Conservation (phyloP, 108 stramenopile species). For the Nitzschia palea region DNA sequence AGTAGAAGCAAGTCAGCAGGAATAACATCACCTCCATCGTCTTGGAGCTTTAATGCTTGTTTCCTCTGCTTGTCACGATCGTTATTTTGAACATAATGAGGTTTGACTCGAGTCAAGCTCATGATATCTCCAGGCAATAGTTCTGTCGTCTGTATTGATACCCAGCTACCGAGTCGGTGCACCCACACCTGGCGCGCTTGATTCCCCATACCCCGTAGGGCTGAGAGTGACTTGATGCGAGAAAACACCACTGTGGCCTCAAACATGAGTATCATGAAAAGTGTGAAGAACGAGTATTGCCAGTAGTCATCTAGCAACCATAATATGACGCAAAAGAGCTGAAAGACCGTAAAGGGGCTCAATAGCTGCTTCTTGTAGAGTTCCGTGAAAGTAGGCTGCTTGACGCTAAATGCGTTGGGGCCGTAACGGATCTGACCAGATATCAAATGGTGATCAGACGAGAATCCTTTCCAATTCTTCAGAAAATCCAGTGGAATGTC, state of each 20-base stretch:
- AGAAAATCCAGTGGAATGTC: slow-evolving; percentile 72
- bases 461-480: slow-evolving; percentile 74
- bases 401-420: slow-evolving; percentile 82
- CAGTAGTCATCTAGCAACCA: slow-evolving; percentile 98
- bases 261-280: slow-evolving; percentile 93
- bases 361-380: slow-evolving; percentile 94
- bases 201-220: slow-evolving; percentile 83
- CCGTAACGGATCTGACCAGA: slow-evolving; percentile 87
- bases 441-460: slow-evolving; percentile 51
- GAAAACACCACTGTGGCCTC: slow-evolving; percentile 93
- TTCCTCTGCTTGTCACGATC: neutral
- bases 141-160: slow-evolving; percentile 58
- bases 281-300: slow-evolving; percentile 77
- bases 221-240: slow-evolving; percentile 66
- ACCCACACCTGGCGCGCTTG: slow-evolving; percentile 69
- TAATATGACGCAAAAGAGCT: slow-evolving; percentile 87
- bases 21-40: slow-evolving; percentile 87
- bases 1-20: slow-evolving; percentile 93
- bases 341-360: slow-evolving; percentile 93
- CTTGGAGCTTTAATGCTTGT: slow-evolving; percentile 33
- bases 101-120: slow-evolving; percentile 70
- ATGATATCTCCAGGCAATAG: slow-evolving; percentile 95
- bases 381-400: slow-evolving; percentile 87
- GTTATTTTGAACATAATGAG: slow-evolving; percentile 44
- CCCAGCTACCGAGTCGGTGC: slow-evolving; percentile 74